Base-by-base conservation (phyloP, 208 protist species). In the Trypanosoma scelopori region DNA sequence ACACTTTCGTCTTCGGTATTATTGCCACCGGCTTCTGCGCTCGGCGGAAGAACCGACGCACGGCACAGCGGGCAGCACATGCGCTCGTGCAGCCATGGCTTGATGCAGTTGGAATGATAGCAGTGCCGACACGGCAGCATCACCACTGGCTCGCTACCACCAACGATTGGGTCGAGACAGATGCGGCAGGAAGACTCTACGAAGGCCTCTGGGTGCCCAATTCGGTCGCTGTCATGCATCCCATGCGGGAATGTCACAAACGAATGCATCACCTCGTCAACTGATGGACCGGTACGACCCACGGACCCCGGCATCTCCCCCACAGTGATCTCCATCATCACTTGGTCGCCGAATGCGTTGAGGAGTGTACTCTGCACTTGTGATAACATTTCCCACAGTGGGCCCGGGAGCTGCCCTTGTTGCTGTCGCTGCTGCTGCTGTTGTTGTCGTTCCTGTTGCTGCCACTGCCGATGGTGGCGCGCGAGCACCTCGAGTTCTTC, bases 91-190 rank as follows among this genome's bases (percentile, higher is more conserved):
- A 85, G 51, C 79, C 79, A 85, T 45, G 58, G 66, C 55, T 53
- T 60, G 16, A 85, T 67, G 42, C 79, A 85, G 18, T 59, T 20
- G 4, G 27, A 22, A 50, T 85, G 79, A 32, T 69, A 81, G 32
- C 60, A 78, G 61, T 85, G 79, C 1, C 66, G 45, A 42, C 79
- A 85, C 22, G 66, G 63, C 22, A 81, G 42, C 67, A 69, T 62
- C 28, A 81, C 71, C 0, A 85, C 70, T 0, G 46, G 56, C 11
- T 30, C 42, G 1, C 23, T 32, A 15, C 25, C 16, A 3, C 16
- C 55, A 4, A 50, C 16, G 15, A 71, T 11, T 9, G 46, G 25
- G 3, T 77, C 64, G 5, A 65, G 27, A 25, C 71, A 77, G 18
- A 77, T 72, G 16, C 27, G 41, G 39, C 72, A 73, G 4, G 52